These are phyloP conservation scores for Viridothelium virens DNA, from an alignment of 495 filamentous ascomycete genomes.

Conservation along the genomic window DNA sequence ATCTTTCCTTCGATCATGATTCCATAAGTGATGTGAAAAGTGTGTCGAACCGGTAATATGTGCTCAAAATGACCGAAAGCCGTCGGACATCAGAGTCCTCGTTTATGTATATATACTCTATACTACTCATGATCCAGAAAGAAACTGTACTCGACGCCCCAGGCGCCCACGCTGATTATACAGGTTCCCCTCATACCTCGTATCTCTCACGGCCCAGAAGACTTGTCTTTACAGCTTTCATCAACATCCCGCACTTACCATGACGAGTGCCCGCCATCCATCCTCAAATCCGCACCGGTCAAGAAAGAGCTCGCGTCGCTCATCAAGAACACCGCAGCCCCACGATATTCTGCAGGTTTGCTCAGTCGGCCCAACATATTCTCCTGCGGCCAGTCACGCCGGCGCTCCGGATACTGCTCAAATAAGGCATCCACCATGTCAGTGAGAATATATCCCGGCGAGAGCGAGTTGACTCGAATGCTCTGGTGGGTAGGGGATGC, in stretches of 20 bases:
- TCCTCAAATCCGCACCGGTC: slow-evolving; percentile 37
- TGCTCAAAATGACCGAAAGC: too few species aligned
- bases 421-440: slow-evolving; percentile 80
- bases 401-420: slow-evolving; percentile 63
- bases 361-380: slow-evolving; percentile 85
- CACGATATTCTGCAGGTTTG: slow-evolving; percentile 70
- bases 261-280: slow-evolving; percentile 35
- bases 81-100: too few species aligned
- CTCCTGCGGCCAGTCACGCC: slow-evolving; percentile 69
- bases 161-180: too few species aligned
- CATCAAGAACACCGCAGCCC: slow-evolving; percentile 54
- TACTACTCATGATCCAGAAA: too few species aligned
- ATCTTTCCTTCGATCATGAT: too few species aligned
- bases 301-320: slow-evolving; percentile 84
- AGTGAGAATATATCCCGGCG: slow-evolving; percentile 92
- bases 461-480: slow-evolving; percentile 93
- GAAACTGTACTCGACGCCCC: too few species aligned
- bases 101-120: too few species aligned
- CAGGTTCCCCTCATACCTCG: too few species aligned
- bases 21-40: too few species aligned
- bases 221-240: too few species aligned
- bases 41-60: too few species aligned
- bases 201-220: too few species aligned
- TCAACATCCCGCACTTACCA: slow-evolving; percentile 24
- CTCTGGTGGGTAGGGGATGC: slow-evolving; percentile 43